A percentile compares a stretch with the other conserved stretches of the same genome.
phyloP scores from a whole-genome alignment of 2,329 filamentous ascomycete species.

The Magnaporthales sp. region DNA sequence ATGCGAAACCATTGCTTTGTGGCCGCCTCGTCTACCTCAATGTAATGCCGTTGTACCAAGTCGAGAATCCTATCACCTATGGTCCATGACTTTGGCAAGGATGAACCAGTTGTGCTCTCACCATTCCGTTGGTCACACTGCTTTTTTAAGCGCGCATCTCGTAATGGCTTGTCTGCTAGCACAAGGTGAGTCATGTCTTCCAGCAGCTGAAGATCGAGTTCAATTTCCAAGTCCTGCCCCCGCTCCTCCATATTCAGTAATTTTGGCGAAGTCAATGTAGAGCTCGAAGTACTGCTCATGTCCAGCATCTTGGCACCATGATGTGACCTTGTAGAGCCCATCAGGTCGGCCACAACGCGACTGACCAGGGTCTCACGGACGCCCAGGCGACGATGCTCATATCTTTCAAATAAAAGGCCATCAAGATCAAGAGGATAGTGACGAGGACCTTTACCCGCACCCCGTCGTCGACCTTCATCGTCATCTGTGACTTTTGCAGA shows the following conservation, averaged over 20 bases:
- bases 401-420: constrained; percentile 22
- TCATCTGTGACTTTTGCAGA: neutral
- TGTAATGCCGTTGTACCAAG: constrained; percentile 15
- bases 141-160: neutral
- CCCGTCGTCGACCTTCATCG: neutral
- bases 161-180: neutral
- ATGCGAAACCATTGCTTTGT: constrained; percentile 11
- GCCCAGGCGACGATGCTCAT: constrained; percentile 21
- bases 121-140: neutral
- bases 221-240: neutral
- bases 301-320: neutral
- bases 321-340: constrained; percentile 14
- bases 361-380: constrained; percentile 22
- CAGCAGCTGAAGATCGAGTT: neutral
- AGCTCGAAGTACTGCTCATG: neutral
- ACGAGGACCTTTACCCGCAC: neutral
- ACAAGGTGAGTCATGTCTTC: neutral
- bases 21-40: constrained; percentile 13
- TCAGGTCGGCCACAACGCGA: constrained; percentile 21
- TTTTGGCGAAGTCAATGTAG: neutral
- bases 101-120: neutral
- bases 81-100: neutral
- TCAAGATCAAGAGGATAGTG: constrained; percentile 26
- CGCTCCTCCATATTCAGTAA: neutral
- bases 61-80: constrained; percentile 12